phyloP scores from a whole-genome alignment of 306 rosid species.

The Lotus japonicus region DNA sequence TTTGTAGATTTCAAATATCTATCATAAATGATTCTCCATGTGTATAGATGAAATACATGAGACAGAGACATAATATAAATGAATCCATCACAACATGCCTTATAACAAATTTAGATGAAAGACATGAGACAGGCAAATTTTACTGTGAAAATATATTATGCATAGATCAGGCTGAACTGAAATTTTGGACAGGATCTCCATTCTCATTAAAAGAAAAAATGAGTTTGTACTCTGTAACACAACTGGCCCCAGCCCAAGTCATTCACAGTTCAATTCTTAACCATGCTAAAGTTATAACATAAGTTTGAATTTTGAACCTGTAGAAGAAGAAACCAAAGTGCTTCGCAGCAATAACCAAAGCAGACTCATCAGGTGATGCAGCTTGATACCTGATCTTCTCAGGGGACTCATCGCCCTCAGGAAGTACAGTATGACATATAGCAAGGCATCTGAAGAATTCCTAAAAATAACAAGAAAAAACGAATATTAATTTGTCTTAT shows the following conservation, averaged over 20 bases:
- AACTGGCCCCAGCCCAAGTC: background rate
- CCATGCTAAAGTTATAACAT: constrained; percentile 3
- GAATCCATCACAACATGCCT: no score
- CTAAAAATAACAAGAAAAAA: constrained; percentile 16
- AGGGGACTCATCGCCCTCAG: constrained; percentile 85
- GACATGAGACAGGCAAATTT: background rate
- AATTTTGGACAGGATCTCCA: constrained; percentile 11
- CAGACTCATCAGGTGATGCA: constrained; percentile 90
- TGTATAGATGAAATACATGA: no score
- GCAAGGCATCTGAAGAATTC: constrained; percentile 79
- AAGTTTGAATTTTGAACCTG: constrained; percentile 62
- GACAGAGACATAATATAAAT: no score
- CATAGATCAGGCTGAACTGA: constrained; percentile 2
- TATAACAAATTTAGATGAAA: background rate
- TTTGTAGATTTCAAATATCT: no score
- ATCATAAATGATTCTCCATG: no score
- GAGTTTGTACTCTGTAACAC: constrained; percentile 4
- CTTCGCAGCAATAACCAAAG: constrained; percentile 69
- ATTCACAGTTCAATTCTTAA: background rate
- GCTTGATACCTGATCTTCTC: constrained; percentile 86
- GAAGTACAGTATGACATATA: constrained; percentile 90
- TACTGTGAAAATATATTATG: background rate
- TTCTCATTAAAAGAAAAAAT: constrained; percentile 5
- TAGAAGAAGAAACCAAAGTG: constrained; percentile 96
- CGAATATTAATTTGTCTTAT: background rate